A percentile compares a stretch with the other conserved stretches of the same genome.
These are phyloP conservation scores for Melaleuca alternifolia DNA, from an alignment of 345 rosid species.

Conservation along the genomic window DNA sequence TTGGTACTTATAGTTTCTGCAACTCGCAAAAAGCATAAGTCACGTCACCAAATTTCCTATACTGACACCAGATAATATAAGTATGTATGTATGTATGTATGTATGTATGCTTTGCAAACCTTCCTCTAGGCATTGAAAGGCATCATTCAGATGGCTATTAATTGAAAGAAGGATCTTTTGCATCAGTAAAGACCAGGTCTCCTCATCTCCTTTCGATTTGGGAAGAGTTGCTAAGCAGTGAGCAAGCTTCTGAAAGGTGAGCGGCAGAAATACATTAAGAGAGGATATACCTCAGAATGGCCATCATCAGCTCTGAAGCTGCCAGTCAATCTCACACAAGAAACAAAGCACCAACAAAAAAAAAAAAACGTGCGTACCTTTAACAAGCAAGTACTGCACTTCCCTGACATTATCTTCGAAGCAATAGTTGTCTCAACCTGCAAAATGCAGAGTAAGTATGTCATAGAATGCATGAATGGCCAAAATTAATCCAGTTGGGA, in stretches of 20 bases:
- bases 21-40: not conserved
- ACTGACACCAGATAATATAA: not conserved
- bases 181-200: conserved; percentile 68
- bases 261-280: not conserved
- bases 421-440: conserved; percentile 69
- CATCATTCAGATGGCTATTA: conserved; percentile 46
- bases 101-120: conserved; percentile 24
- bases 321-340: not conserved
- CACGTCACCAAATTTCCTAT: not conserved
- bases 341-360: not conserved
- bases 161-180: conserved; percentile 53
- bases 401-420: conserved; percentile 52
- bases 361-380: conserved; percentile 30
- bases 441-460: not conserved
- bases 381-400: conserved; percentile 37
- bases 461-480: not conserved
- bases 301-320: not conserved
- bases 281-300: not conserved
- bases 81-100: conserved; percentile 1
- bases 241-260: conserved; percentile 54
- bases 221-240: conserved; percentile 81
- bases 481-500: not conserved
- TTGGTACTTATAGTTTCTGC: conserved; percentile 54
- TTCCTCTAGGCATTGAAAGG: conserved; percentile 80
- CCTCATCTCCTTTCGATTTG: conserved; percentile 65